phyloP scores from a whole-genome alignment of 2,329 filamentous ascomycete genomes.

The Decorospora gaudefroyi region DNA sequence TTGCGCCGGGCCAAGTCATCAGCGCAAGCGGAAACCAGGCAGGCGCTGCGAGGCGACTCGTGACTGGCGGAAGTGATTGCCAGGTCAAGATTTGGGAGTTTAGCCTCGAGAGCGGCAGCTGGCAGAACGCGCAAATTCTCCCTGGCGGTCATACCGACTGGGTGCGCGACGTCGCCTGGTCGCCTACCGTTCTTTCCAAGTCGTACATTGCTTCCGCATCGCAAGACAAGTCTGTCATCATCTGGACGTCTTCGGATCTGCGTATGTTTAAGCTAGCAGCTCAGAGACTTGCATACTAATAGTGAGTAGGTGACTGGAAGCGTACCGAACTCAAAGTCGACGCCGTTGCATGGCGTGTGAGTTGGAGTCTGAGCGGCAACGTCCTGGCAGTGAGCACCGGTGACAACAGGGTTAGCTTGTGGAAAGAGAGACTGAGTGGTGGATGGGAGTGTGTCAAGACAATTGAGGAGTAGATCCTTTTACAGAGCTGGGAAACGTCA shows the following conservation, averaged over 20 bases:
- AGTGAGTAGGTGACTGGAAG: constrained; percentile 83
- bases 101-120: constrained; percentile 58
- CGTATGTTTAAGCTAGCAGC: too few species aligned
- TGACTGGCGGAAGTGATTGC: constrained; percentile 94
- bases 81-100: constrained; percentile 91
- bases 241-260: constrained; percentile 72
- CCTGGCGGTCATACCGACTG: constrained; percentile 90
- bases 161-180: constrained; percentile 98
- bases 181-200: constrained; percentile 90
- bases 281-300: too few species aligned
- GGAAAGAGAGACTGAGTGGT: constrained; percentile 97
- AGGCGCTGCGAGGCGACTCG: constrained; percentile 73
- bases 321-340: constrained; percentile 87
- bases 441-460: constrained; percentile 98
- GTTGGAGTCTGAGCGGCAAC: constrained; percentile 97
- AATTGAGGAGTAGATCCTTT: constrained; percentile 84
- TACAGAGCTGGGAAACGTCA: not conserved
- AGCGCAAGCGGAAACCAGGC: constrained; percentile 65
- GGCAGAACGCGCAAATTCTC: constrained; percentile 60
- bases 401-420: constrained; percentile 95
- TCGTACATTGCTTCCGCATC: constrained; percentile 94
- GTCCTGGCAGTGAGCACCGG: constrained; percentile 90
- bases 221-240: constrained; percentile 95
- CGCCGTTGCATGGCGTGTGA: constrained; percentile 89
- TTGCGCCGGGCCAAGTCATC: constrained; percentile 80